Base-by-base conservation (phyloP, 768 basidiomycete species). In the Suillus decipiens region DNA sequence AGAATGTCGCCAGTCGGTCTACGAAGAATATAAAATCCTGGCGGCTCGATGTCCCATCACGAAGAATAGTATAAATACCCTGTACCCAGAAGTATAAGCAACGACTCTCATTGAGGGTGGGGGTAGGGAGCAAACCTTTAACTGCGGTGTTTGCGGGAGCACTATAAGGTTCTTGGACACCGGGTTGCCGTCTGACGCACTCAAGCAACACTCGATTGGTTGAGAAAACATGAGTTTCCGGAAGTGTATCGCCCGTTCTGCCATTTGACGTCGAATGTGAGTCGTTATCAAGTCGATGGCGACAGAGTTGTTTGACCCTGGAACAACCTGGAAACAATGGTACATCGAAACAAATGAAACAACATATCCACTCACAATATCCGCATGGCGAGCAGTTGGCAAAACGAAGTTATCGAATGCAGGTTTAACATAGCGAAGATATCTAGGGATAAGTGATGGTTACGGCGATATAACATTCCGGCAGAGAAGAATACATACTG, bases 1-100 rank as follows among this genome's bases (percentile, higher is more conserved):
- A 76, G 22, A 93, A 75, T 0, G 93, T 95, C 0, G 96, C 86
- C 2, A 99, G 78, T 19, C 96, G 84, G 72, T 97, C 95, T 0
- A 86, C 86, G 71, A 94, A 95, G 80, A 97, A 96, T 43, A 98
- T 88, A 70, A 98, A 99, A 71, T 98, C 95, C 68, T 92, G 91
- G 19, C 88, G 81, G 14, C 78, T 77, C 0, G 92, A 89, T n/a
- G 77, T 82, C 61, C 77, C 79, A 68, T 94, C 89, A 9, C 96
- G 84, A 24, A 99, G 71, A 31, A 92, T 88, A 0, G 96, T 98
- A 72, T 89, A 90, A 7, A 98, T 95, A 0, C 95, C 95, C 93
- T 96, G 66, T 8, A 50, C 12, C 33, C 56, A 6, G 56, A 9
- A 33, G 54, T 34, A 64, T 51, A 39, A 5, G 17, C 54, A 24